Base-by-base conservation (phyloP, 768 basidiomycete species). In the Filobasidium floriforme region DNA sequence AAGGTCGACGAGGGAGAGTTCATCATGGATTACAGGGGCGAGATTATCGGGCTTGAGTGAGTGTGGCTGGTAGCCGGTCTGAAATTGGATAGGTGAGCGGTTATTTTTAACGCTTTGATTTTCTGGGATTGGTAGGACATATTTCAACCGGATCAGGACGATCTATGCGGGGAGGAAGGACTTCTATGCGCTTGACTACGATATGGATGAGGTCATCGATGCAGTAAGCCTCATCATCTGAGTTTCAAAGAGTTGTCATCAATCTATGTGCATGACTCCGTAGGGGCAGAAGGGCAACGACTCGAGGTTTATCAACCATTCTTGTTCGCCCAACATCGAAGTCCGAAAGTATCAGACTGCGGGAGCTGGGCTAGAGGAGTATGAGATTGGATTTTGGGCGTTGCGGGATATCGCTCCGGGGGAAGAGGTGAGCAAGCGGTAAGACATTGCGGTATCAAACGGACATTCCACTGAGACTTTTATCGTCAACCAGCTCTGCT, bases 261-360 rank as follows among this genome's bases (percentile, higher is more conserved):
- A n/a, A n/a, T n/a, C n/a, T n/a, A n/a, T n/a, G n/a, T n/a, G n/a
- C n/a, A n/a, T n/a, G n/a, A n/a, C n/a, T n/a, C 32, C 9, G 32
- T 40, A 76, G 75, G 79, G 79, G 15, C 68, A 75, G 68, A 68
- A 73, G 62, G 80, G 80, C 18, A 80, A 80, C 66, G 75, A 75
- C 28, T 78, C 79, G 2, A 66, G 80, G n/a, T 80, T 78, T 69
- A 76, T 79, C 67, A 80, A 80, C 67, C 80, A 80, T 68, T 71
- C 73, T 5, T 80, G 80, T 63, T 69, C 69, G 7, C 79, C 80
- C 1, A 80, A 80, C 61, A 70, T 79, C 41, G 75, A 79, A 60
- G 78, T 80, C 22, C 71, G 75, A 7, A 77, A 79, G 62, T 78
- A 73, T 61, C 73, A 75, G 62, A 77, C 73, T 5, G 65, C 75